Evolutionary conservation across 257 asterid species (phyloP), one percentile per base, ranked within the genome.

Genomic region (Datura wrightii): DNA sequence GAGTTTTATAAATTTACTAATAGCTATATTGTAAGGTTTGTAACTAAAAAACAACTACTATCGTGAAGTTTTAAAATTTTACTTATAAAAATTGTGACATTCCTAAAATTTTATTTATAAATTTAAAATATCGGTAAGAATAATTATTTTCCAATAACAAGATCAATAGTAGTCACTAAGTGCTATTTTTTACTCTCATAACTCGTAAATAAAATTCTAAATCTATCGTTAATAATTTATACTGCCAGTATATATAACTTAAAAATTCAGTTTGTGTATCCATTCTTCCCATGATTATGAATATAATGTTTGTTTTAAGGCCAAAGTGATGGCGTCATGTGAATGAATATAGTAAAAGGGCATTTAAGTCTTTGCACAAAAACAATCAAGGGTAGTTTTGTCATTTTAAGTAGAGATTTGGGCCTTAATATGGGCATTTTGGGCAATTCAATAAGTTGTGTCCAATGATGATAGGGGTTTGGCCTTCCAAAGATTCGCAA

Each of bases 401-500:
- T 52, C 48, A 78, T 78, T 78, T 31, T 3, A 2, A 7, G 0
- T 31, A 52, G 48, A 10, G 54, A 34, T 83, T 19, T 15, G 71
- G 50, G 13, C 10, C 42, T 19, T 4, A 34, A 58, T 34, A 79
- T 36, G 94, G 93, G 89, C 18, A 55, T 52, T 85, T 1, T 50
- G 1, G 93, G 82, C 1, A 87, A 60, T 85, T 86, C 66, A 39
- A 60, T 9, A 5, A 15, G 52, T 24, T 44, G 37, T 54, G 76
- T 18, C 72, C 83, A 86, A 87, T 87, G 89, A 89, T 87, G 92
- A 89, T 76, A 72, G 90, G 81, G 91, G 87, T 89, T 89, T 71
- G 85, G 90, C 87, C 91, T 88, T 89, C 91, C 92, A 84, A 89
- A 93, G 93, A 94, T 92, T 91, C 90, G 94, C 93, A 92, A 94